Evolutionary conservation across 2,329 filamentous ascomycete genomes (phyloP), one percentile per base, ranked within the genome.

Genomic region (Xylaria hypoxylon): DNA sequence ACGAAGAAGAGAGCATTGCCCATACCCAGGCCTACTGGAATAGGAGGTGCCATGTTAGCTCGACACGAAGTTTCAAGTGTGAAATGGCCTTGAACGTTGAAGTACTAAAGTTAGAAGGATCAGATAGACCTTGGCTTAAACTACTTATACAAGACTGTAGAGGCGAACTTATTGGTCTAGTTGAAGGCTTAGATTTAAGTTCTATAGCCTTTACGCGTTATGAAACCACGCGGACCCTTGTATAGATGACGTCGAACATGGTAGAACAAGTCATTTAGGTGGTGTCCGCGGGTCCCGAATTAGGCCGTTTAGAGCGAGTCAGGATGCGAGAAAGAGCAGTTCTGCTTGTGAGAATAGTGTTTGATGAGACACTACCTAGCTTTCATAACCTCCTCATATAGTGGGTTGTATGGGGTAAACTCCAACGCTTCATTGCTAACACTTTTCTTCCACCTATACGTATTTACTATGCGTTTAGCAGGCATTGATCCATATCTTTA

Each of bases 1-100:
- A 35, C 4, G 6, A 66, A 45, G 35, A 62, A 44, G 40, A 51
- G 47, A 42, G 50, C 17, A 33, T 22, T 53, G 3, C 51, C 40
- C 17, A 57, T 31, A 33, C 15, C 33, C 15, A 55, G 45, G 22
- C 35, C 26, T 22, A 26, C 19, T 13, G 7, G 19, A 53, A 53
- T 40, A n/a, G 26, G 55, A 33, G 53, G 40, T 28, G 38, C 48
- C 62, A 64, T 59, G 13, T 28, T 48, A 22, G 24, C 13, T 10
- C 22, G 5, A 28, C n/a, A 47, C 22, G 35, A 17, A 10, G 22
- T 11, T 13, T 26, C 13, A 40, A 38, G 22, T 40, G 38, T 45
- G 42, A 22, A 42, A 55, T 15, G n/a, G 26, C 38, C 17, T 52
- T 31, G 8, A 26, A 47, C 11, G 19, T 47, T 40, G 45, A 51